Conservation (phyloP, 2,329 filamentous ascomycete species). For the Lachnellula willkommii region DNA sequence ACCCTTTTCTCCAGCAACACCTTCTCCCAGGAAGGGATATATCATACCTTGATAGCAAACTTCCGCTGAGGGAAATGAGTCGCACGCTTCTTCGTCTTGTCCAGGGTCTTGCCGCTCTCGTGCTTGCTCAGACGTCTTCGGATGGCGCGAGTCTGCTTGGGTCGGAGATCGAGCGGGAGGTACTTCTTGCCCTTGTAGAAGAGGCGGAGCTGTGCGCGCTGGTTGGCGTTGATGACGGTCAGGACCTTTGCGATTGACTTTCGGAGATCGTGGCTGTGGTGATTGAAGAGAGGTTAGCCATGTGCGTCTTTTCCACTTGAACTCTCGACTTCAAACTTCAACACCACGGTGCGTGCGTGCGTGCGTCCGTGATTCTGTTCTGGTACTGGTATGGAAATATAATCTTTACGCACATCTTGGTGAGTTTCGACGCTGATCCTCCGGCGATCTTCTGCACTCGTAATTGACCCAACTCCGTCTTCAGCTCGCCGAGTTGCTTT, state of each 20-base stretch:
- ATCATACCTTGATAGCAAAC: constrained; percentile 84
- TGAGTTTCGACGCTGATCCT: constrained; percentile 92
- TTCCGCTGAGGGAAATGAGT: constrained; percentile 98
- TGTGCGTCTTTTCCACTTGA: not conserved
- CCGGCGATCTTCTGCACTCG: constrained; percentile 96
- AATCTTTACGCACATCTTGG: constrained; percentile 73
- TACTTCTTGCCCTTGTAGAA: constrained; percentile 99
- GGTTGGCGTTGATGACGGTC: constrained; percentile 99
- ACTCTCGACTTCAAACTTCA: not conserved
- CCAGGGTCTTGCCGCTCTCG: constrained; percentile 77
- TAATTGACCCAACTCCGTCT: constrained; percentile 92
- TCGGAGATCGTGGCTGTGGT: constrained; percentile 85
- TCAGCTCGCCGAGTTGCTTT: constrained; percentile 91
- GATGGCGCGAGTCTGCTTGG: constrained; percentile 98
- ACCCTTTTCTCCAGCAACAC: not conserved
- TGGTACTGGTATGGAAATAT: too few species aligned
- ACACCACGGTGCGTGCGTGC: not conserved
- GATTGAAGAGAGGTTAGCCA: not conserved
- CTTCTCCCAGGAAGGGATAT: not conserved
- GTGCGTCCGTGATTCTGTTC: too few species aligned
- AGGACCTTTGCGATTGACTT: constrained; percentile 99
- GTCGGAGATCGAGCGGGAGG: constrained; percentile 93
- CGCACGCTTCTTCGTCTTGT: constrained; percentile 95
- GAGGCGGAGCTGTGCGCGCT: constrained; percentile 92
- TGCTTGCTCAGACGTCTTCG: constrained; percentile 89